These are phyloP conservation scores for Canavalia gladiata DNA, from an alignment of 306 rosid species.

Conservation along the genomic window DNA sequence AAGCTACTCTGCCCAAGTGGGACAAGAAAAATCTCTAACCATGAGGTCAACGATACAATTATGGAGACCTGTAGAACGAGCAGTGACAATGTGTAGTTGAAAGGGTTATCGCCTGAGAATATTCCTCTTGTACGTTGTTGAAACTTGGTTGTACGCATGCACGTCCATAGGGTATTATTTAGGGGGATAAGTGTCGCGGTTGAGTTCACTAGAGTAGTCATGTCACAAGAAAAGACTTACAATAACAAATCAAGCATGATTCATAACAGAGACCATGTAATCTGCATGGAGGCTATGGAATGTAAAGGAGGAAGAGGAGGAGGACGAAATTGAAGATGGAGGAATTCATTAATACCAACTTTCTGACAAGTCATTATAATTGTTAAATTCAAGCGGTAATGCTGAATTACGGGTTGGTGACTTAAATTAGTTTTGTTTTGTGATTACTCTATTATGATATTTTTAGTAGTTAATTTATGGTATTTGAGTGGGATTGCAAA, in stretches of 20 bases:
- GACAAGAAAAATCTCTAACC: constrained; percentile 52
- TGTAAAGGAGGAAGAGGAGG: background rate
- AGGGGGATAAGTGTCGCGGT: accelerated
- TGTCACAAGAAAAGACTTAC: constrained; percentile 12
- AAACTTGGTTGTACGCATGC: background rate
- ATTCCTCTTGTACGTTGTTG: constrained; percentile 47
- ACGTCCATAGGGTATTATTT: constrained; percentile 23
- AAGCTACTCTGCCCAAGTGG: constrained; percentile 63
- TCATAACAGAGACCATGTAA: background rate
- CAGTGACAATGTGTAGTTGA: constrained; percentile 35
- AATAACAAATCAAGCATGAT: constrained; percentile 7
- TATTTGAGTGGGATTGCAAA: background rate
- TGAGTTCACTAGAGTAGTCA: background rate
- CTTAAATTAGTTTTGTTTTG: constrained; percentile 46
- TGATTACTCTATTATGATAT: constrained; percentile 39
- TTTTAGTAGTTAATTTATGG: constrained; percentile 47
- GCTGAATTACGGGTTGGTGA: constrained; percentile 44
- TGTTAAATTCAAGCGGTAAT: constrained; percentile 35
- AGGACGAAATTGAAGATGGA: constrained; percentile 28
- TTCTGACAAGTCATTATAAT: constrained; percentile 5
- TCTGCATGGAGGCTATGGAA: background rate
- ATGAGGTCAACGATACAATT: constrained; percentile 39
- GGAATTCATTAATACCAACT: constrained; percentile 16
- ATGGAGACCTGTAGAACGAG: constrained; percentile 54
- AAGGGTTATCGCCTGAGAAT: constrained; percentile 56